Conservation (phyloP, 345 rosid genomes). For the Populus euphratica region DNA sequence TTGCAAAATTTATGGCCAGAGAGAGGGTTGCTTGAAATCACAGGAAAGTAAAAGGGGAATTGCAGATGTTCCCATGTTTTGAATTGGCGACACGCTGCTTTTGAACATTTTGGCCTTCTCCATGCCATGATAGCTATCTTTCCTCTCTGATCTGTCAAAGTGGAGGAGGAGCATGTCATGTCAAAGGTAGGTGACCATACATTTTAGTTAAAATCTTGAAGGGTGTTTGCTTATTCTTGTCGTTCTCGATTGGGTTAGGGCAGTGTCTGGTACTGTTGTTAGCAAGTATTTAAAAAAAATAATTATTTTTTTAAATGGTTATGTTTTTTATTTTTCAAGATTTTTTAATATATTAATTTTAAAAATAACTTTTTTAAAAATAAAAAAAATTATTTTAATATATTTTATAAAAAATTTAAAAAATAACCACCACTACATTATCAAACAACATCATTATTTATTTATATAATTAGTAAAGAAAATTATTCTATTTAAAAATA, state of each 20-base stretch:
- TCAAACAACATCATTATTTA: too few species aligned
- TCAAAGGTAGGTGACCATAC: background rate
- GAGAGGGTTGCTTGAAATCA: background rate
- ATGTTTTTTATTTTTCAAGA: too few species aligned
- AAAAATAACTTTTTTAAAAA: too few species aligned
- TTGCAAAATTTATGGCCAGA: background rate
- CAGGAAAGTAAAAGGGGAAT: background rate
- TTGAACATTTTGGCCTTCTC: background rate
- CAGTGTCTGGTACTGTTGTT: rapidly evolving
- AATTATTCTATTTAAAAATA: too few species aligned
- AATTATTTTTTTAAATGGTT: too few species aligned
- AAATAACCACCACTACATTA: rapidly evolving
- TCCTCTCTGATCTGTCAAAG: background rate
- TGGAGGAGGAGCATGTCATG: background rate
- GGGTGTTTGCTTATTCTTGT: background rate
- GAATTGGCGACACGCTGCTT: background rate
- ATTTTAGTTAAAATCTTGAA: background rate
- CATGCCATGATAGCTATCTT: background rate
- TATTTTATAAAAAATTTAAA: too few species aligned
- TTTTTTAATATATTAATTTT: too few species aligned
- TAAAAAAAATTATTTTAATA: too few species aligned
- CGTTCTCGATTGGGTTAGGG: background rate
- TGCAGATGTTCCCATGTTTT: background rate
- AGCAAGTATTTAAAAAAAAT: too few species aligned
- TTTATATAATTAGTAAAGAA: too few species aligned